phyloP scores from a whole-genome alignment of 2,329 filamentous ascomycete genomes.

The Sclerotinia trifoliorum region DNA sequence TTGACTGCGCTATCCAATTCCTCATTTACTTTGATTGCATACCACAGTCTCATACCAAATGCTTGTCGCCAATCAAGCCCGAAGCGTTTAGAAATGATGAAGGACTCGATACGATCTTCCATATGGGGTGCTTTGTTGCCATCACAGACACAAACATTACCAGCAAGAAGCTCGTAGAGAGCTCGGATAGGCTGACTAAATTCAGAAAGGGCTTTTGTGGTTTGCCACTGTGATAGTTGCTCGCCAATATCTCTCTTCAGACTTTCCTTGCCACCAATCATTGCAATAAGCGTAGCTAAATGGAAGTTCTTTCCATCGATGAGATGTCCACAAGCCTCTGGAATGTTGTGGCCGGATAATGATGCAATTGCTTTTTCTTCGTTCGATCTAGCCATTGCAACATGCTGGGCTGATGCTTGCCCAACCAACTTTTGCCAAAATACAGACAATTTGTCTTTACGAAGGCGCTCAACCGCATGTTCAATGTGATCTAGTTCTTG shows the following conservation, averaged over 20 bases:
- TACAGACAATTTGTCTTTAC: slow-evolving; percentile 64
- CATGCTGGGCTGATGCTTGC: slow-evolving; percentile 52
- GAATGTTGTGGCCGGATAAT: slow-evolving; percentile 74
- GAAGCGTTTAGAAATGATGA: slow-evolving; percentile 81
- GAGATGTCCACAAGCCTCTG: slow-evolving; percentile 79
- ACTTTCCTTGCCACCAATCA: slow-evolving; percentile 71
- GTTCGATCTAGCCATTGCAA: slow-evolving; percentile 58
- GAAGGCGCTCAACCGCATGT: slow-evolving; percentile 43
- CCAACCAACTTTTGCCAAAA: slow-evolving; percentile 68
- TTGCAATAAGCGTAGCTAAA: slow-evolving; percentile 78
- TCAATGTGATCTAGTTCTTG: slow-evolving; percentile 43
- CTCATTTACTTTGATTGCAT: slow-evolving; percentile 67
- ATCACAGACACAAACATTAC: slow-evolving; percentile 80
- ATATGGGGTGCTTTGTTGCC: slow-evolving; percentile 66
- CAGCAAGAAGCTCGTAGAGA: slow-evolving; percentile 84
- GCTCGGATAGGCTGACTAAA: slow-evolving; percentile 81
- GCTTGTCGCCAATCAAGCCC: slow-evolving; percentile 89
- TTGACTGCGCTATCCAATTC: slow-evolving; percentile 70
- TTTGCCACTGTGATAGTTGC: slow-evolving; percentile 82
- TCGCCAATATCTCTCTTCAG: slow-evolving; percentile 72
- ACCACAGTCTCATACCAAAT: slow-evolving; percentile 90
- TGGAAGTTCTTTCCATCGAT: slow-evolving; percentile 75
- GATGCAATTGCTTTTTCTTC: slow-evolving; percentile 84
- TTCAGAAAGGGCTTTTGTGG: slow-evolving; percentile 80
- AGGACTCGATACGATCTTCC: slow-evolving; percentile 78